Base-by-base conservation (phyloP, 1,284 basidiomycete genomes). In the Ceratobasidium theobromae region DNA sequence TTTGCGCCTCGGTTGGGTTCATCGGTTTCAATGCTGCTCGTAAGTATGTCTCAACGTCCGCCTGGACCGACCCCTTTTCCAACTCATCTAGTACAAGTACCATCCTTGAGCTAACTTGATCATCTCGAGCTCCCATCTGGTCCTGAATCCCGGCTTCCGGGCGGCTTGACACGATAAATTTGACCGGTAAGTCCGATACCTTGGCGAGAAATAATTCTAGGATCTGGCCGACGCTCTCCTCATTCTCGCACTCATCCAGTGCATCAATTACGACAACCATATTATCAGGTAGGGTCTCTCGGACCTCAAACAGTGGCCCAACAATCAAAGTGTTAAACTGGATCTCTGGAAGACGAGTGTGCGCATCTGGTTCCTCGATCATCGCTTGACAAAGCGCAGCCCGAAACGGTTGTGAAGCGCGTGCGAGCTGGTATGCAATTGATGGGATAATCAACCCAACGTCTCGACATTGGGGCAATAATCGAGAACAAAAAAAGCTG, bases 401-500 rank as follows among this genome's bases (percentile, higher is more conserved):
- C 9, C 54, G 25, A 28, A 58, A 46, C 3, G 40, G 41, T 8
- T 11, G 3, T 9, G 54, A 58, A 53, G 45, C 58, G 3, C 23
- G 27, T 3, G 64, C 62, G 3, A 68, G 49, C 54, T 68, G 67
- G n/a, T 54, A 62, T 1, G 67, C 67, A 21, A 68, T 55, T 5
- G 64, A 38, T 5, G 67, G 67, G 14, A 58, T 30, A 5, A 68
- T 55, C 12, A 27, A 27, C 1, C 33, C n/a, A 14, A 54, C 53
- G 41, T 68, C 38, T 11, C 53, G 46, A 21, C 53, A 49, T 21
- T 51, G 33, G 3, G 53, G 64, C 11, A 38, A 28, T 32, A 32
- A 68, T 0, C 75, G 70, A 9, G 74, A 73, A 46, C 74, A 76
- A 68, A 76, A 77, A 12, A 46, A 51, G 6, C 71, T 74, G 1